Base-by-base conservation (phyloP, 495 filamentous ascomycete genomes). In the Bacidia gigantensis region DNA sequence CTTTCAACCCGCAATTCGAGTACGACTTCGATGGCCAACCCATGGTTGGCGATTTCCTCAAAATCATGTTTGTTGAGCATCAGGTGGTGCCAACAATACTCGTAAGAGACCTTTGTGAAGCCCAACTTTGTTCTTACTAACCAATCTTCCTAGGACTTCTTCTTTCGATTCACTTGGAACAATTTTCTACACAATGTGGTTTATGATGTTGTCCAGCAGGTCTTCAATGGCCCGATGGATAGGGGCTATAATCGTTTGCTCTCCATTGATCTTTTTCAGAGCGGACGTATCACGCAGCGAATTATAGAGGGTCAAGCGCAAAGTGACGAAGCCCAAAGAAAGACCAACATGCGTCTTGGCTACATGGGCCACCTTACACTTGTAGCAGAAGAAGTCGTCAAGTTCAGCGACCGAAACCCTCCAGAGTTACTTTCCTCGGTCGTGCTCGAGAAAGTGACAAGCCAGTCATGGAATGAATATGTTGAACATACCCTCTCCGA, bases 161-260 rank as follows among this genome's bases (percentile, higher is more conserved):
- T 99, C 71, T 99, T 97, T 74, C 82, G 80, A 50, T 97, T 97
- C 65, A 93, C 92, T 2, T 99, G 92, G 92, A 99, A 99, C 63
- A 99, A 99, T 65, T 99, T 99, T 62, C 78, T 99, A 21, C 92
- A 99, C 66, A 99, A 99, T 67, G 92, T 99, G 41, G 92, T 99
- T 22, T 99, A 99, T 65, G 92, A 99, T 64, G 89, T 99, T 56
- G 84, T 99, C 11, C 92, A 99, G 65, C 92, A 99, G 69, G 93
- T 99, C 0, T 98, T 99, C 68, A 99, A 99, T 62, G 92, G 93
- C 0, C 86, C 86, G 11, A 95, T 99, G 86, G 89, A 96, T 57
- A 83, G 89, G 49, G 88, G 92, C 12, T 96, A 81, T 64, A 99
- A 99, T 67, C 82, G 87, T 7, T 81, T 79, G 40, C 75, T 99